These are phyloP conservation scores for Xanthoconium purpureum DNA, from an alignment of 768 basidiomycete species.

Conservation along the genomic window DNA sequence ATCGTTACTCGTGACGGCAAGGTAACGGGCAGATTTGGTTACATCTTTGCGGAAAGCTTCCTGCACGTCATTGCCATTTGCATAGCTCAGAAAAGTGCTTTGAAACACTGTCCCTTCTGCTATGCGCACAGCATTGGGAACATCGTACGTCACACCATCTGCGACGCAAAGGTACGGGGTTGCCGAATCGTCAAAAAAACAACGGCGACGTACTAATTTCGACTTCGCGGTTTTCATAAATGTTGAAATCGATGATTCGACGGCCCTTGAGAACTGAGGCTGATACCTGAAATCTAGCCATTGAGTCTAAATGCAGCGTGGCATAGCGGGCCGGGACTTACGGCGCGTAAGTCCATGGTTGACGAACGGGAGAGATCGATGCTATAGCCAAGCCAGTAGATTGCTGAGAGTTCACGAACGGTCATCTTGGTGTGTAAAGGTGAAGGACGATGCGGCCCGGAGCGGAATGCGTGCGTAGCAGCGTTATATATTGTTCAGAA, in stretches of 20 bases:
- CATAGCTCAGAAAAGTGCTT: not conserved
- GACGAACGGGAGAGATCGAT: constrained; percentile 10
- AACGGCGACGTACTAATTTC: not conserved
- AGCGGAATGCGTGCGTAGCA: no score
- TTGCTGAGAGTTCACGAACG: constrained; percentile 7
- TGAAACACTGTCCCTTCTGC: not conserved
- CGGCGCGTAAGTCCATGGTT: constrained; percentile 8
- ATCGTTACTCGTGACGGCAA: constrained; percentile 4
- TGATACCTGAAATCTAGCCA: not conserved
- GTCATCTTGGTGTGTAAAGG: not conserved
- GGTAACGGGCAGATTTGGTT: not conserved
- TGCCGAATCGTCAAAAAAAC: not conserved
- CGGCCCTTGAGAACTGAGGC: not conserved
- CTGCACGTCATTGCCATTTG: not conserved
- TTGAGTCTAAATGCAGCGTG: not conserved
- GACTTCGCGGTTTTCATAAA: not conserved
- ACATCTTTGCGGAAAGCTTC: not conserved
- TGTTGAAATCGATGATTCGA: constrained; percentile 1
- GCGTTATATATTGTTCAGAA: no score
- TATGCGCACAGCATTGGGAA: not conserved
- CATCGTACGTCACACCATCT: not conserved
- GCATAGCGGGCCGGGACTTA: not conserved
- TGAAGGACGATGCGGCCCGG: no score
- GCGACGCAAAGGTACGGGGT: not conserved
- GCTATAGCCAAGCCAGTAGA: constrained; percentile 10